A percentile compares a stretch with the other conserved stretches of the same genome.
These are phyloP conservation scores for Phytophthora colocasiae DNA, from an alignment of 352 stramenopile species.

Conservation along the genomic window DNA sequence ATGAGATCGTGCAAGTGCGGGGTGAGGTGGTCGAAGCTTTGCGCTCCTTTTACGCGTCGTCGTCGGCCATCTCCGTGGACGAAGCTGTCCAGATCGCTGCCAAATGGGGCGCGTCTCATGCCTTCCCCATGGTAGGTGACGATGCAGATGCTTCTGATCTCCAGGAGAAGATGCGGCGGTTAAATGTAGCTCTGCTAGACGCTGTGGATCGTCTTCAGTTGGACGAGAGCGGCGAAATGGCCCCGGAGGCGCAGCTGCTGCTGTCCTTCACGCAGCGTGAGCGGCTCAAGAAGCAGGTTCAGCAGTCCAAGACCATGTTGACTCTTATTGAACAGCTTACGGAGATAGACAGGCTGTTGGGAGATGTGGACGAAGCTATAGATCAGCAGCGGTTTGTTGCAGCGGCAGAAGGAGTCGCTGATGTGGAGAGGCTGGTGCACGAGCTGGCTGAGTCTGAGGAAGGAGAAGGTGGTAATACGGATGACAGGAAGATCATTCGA, in stretches of 20 bases:
- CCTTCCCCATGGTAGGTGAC: constrained; percentile 12
- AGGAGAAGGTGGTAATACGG: constrained; percentile 6
- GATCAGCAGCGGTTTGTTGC: constrained; percentile 53
- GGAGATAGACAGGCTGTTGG: constrained; percentile 58
- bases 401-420: constrained; percentile 48
- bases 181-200: constrained; percentile 54
- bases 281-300: constrained; percentile 62
- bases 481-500: constrained; percentile 43
- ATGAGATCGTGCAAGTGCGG: constrained; percentile 65
- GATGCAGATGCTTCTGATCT: constrained; percentile 46
- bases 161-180: constrained; percentile 50
- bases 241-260: constrained; percentile 52
- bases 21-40: constrained; percentile 64
- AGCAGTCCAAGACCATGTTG: constrained; percentile 70
- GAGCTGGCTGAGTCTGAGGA: constrained; percentile 29
- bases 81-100: constrained; percentile 65
- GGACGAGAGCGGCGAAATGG: constrained; percentile 31
- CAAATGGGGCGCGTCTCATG: constrained; percentile 47
- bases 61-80: constrained; percentile 63
- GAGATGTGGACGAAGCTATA: constrained; percentile 57
- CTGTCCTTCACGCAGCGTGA: constrained; percentile 67
- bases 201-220: constrained; percentile 65
- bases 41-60: constrained; percentile 69
- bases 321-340: constrained; percentile 74
- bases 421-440: constrained; percentile 45